Conservation (phyloP, 805 yeast species). For the Starmerella kuoi region DNA sequence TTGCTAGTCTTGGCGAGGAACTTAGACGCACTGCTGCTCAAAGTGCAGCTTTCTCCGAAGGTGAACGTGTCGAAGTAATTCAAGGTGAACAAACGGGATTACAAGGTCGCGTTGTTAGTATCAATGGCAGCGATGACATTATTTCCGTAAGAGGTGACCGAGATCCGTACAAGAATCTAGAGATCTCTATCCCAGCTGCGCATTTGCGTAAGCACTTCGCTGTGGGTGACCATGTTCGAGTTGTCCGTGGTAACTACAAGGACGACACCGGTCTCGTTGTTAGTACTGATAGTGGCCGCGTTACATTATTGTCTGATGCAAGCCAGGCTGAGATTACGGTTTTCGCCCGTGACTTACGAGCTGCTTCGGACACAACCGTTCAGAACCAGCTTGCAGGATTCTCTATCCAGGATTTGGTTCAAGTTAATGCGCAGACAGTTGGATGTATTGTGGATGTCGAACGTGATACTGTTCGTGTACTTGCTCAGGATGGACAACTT, state of each 20-base stretch:
- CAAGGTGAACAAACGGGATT: conserved; percentile 91
- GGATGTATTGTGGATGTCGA: conserved; percentile 88
- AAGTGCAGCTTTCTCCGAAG: conserved; percentile 66
- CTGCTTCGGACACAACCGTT: conserved; percentile 78
- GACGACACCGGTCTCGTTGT: conserved; percentile 95
- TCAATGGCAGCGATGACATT: conserved; percentile 37
- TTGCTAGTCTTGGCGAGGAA: conserved; percentile 76
- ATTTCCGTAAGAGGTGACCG: conserved; percentile 39
- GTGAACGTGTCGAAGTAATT: conserved; percentile 83
- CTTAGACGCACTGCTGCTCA: conserved; percentile 48
- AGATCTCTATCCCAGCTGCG: conserved; percentile 68
- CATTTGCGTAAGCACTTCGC: conserved; percentile 74
- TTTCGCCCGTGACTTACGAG: conserved; percentile 79
- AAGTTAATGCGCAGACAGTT: conserved; percentile 69
- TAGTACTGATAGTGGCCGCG: conserved; percentile 60
- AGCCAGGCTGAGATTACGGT: conserved; percentile 81
- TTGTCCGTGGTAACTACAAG: conserved; percentile 76
- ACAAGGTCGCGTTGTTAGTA: conserved; percentile 41
- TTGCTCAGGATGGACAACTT: conserved; percentile 71
- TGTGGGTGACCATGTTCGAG: conserved; percentile 92
- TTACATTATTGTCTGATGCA: conserved; percentile 79
- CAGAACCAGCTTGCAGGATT: conserved; percentile 63
- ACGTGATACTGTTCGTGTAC: conserved; percentile 67
- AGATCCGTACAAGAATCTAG: conserved; percentile 41
- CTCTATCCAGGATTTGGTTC: conserved; percentile 81